Evolutionary conservation across 1,139 yeast species (phyloP).

Genomic region (Candida sanyaensis): DNA sequence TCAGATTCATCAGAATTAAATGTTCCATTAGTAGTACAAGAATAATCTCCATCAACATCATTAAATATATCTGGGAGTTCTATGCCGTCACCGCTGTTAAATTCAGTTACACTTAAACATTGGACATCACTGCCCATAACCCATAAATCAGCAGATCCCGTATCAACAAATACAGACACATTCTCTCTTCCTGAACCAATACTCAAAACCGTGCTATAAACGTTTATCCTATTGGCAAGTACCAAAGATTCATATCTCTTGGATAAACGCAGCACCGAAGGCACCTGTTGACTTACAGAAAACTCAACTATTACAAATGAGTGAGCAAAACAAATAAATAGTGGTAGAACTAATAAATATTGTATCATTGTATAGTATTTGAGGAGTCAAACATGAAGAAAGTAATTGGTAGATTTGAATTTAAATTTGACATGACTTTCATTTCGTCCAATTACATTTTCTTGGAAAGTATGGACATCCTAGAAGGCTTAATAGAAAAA

Average conservation of each 20-base stretch:
- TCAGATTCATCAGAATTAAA: constrained; percentile 11
- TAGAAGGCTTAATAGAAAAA: not conserved
- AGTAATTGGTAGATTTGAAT: no score
- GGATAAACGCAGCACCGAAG: not conserved
- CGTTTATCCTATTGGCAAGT: constrained; percentile 2
- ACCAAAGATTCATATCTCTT: not conserved
- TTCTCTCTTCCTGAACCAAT: constrained; percentile 34
- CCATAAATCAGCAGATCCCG: constrained; percentile 51
- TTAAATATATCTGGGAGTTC: constrained; percentile 11
- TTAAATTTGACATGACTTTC: no score
- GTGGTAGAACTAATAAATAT: not conserved
- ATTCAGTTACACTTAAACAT: constrained; percentile 40
- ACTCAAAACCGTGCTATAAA: constrained; percentile 42
- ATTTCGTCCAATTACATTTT: no score
- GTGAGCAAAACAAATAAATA: not conserved
- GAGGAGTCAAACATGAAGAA: no score
- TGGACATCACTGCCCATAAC: constrained; percentile 18
- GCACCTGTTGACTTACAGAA: not conserved
- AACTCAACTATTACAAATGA: not conserved
- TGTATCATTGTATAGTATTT: no score
- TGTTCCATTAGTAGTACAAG: constrained; percentile 14
- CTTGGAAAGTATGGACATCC: no score
- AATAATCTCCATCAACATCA: constrained; percentile 9
- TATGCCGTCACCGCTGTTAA: constrained; percentile 4
- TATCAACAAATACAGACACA: constrained; percentile 39